These are phyloP conservation scores for Saturnispora diversa DNA, from an alignment of 805 yeast species.

Conservation along the genomic window DNA sequence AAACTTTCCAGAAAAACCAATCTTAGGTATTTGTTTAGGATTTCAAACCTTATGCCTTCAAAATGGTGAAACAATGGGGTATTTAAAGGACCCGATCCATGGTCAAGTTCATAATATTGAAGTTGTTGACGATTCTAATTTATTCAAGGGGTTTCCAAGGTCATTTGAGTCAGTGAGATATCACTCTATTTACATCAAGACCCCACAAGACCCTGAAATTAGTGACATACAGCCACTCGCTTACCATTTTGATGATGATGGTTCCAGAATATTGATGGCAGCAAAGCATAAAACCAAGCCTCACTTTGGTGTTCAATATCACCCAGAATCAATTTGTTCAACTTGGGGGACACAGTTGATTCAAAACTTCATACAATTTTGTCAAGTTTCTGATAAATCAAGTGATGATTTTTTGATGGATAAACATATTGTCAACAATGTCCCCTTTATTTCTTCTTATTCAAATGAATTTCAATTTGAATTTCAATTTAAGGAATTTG, in stretches of 20 bases:
- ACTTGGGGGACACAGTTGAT: constrained; percentile 52
- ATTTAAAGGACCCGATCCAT: constrained; percentile 59
- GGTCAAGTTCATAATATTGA: constrained; percentile 68
- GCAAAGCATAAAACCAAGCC: constrained; percentile 55
- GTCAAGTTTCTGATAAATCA: constrained; percentile 29
- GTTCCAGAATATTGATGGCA: constrained; percentile 60
- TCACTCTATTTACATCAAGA: constrained; percentile 64
- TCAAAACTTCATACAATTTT: no score
- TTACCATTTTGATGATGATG: constrained; percentile 36
- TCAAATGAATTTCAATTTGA: constrained; percentile 8
- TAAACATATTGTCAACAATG: constrained; percentile 19
- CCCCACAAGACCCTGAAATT: constrained; percentile 11
- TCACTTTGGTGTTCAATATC: constrained; percentile 91
- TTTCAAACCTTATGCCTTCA: constrained; percentile 72
- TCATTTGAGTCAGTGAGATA: constrained; percentile 70
- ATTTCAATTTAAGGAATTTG: constrained; percentile 15
- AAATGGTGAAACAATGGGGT: constrained; percentile 45
- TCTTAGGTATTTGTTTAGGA: constrained; percentile 89
- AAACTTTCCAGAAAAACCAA: constrained; percentile 42
- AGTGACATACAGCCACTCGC: constrained; percentile 50
- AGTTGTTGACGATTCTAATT: constrained; percentile 19
- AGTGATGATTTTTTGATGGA: constrained; percentile 14
- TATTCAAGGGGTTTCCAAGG: constrained; percentile 36
- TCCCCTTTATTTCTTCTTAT: constrained; percentile 22
- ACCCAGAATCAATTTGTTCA: constrained; percentile 92